phyloP scores from a whole-genome alignment of 352 stramenopile genomes.

The Thraustochytrium sp. region DNA sequence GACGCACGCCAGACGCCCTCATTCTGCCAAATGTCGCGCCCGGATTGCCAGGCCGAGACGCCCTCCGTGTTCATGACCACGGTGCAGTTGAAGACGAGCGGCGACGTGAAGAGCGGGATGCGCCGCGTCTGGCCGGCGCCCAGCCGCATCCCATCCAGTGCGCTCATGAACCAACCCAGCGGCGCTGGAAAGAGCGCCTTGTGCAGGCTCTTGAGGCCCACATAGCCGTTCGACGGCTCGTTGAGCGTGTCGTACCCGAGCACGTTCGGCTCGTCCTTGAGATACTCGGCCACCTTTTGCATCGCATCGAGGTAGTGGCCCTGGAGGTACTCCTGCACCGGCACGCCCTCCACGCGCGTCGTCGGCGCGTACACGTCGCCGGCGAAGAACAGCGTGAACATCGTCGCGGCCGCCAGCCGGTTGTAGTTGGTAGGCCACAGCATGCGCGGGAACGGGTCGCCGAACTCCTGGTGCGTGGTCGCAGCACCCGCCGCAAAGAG shows the following conservation, averaged over 20 bases:
- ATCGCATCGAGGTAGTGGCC: slow-evolving; percentile 73
- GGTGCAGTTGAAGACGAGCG: slow-evolving; percentile 48
- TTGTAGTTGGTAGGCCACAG: slow-evolving; percentile 46
- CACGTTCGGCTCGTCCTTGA: slow-evolving; percentile 65
- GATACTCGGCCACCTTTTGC: slow-evolving; percentile 56
- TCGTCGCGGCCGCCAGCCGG: slow-evolving; percentile 43
- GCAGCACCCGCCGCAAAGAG: slow-evolving; percentile 68
- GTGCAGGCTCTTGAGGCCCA: slow-evolving; percentile 57
- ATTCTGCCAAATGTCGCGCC: slow-evolving; percentile 66
- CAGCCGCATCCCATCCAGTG: slow-evolving; percentile 71
- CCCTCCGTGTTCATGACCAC: slow-evolving; percentile 60
- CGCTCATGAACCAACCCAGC: slow-evolving; percentile 52
- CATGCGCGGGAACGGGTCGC: slow-evolving; percentile 29
- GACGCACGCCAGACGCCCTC: slow-evolving; percentile 68
- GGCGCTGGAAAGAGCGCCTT: slow-evolving; percentile 47
- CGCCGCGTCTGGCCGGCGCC: slow-evolving; percentile 31
- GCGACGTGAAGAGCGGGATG: background rate
- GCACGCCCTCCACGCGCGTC: slow-evolving; percentile 61
- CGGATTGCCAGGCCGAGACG: slow-evolving; percentile 60
- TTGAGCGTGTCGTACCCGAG: slow-evolving; percentile 78
- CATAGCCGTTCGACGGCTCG: slow-evolving; percentile 68
- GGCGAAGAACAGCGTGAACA: slow-evolving; percentile 45
- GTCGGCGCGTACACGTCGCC: slow-evolving; percentile 56
- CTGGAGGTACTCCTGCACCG: slow-evolving; percentile 71
- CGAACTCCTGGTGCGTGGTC: slow-evolving; percentile 49